Evolutionary conservation across 176 grass and related monocot species (phyloP).

Genomic region (Triticum turgidum): DNA sequence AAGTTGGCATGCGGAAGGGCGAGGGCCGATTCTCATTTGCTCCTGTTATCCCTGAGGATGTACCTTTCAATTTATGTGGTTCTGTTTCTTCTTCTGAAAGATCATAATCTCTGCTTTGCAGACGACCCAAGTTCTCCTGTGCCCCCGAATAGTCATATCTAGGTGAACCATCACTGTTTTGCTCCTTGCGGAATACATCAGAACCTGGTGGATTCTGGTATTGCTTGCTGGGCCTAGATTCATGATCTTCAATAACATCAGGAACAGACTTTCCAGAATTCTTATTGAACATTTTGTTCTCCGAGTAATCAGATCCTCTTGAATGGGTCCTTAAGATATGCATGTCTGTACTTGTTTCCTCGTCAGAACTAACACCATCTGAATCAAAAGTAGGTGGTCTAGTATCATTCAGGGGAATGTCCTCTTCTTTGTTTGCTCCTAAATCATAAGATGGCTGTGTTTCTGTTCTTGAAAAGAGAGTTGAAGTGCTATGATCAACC

Average conservation of each 20-base stretch:
- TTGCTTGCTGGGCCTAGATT: constrained; percentile 36
- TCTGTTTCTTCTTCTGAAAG: constrained; percentile 35
- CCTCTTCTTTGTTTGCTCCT: constrained; percentile 42
- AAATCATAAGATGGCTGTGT: constrained; percentile 16
- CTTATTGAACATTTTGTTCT: constrained; percentile 14
- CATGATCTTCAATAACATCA: constrained; percentile 32
- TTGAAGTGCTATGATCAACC: constrained; percentile 35
- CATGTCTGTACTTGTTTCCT: constrained; percentile 31
- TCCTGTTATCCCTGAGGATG: constrained; percentile 11
- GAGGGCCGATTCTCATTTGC: constrained; percentile 33
- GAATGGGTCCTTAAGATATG: constrained; percentile 32
- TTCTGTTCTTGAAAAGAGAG: constrained; percentile 39
- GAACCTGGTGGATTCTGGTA: constrained; percentile 30
- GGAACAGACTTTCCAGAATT: constrained; percentile 23
- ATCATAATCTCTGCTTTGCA: constrained; percentile 40
- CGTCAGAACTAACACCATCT: constrained; percentile 62
- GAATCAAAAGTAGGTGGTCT: constrained; percentile 72
- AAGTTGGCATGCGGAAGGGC: constrained; percentile 29
- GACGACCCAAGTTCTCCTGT: neutral
- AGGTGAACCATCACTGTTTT: constrained; percentile 19
- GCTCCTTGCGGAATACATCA: constrained; percentile 31
- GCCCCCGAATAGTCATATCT: constrained; percentile 25
- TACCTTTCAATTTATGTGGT: constrained; percentile 12
- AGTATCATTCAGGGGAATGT: constrained; percentile 30
- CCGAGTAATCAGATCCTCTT: constrained; percentile 17